Conservation (phyloP, 2,329 filamentous ascomycete species). For the Drechslerella coelobrocha region DNA sequence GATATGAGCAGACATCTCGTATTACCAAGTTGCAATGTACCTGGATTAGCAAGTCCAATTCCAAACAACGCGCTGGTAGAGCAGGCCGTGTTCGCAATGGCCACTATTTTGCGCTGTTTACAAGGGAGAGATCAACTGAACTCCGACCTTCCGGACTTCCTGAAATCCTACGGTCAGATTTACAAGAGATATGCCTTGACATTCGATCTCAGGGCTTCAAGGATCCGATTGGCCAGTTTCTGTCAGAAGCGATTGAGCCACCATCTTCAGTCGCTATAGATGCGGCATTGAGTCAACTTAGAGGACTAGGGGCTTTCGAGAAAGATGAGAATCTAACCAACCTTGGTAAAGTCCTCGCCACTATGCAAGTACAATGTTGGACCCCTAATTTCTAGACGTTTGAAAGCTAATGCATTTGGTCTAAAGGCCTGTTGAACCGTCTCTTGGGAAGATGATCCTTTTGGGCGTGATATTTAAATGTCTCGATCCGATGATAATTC, state of each 20-base stretch:
- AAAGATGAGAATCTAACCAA: conserved; percentile 60
- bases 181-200: conserved; percentile 61
- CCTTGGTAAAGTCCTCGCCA: conserved; percentile 61
- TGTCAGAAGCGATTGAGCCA: conserved; percentile 61
- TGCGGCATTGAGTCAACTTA: conserved; percentile 58
- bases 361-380: conserved; percentile 52
- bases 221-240: conserved; percentile 59
- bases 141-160: conserved; percentile 56
- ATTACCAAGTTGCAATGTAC: conserved; percentile 59
- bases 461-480: conserved; percentile 64
- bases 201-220: conserved; percentile 59
- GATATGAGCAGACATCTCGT: conserved; percentile 59
- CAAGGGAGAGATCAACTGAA: conserved; percentile 53
- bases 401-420: conserved; percentile 20
- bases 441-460: conserved; percentile 62
- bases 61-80: conserved; percentile 62
- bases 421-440: conserved; percentile 59
- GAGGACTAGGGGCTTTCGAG: conserved; percentile 60
- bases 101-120: conserved; percentile 63
- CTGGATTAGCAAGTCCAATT: conserved; percentile 63
- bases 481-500: conserved; percentile 62
- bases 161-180: conserved; percentile 60
- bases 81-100: conserved; percentile 63
- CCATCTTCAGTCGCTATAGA: conserved; percentile 58
- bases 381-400: background rate